These are phyloP conservation scores for Penicillium manginii DNA, from an alignment of 495 filamentous ascomycete species.

Conservation along the genomic window DNA sequence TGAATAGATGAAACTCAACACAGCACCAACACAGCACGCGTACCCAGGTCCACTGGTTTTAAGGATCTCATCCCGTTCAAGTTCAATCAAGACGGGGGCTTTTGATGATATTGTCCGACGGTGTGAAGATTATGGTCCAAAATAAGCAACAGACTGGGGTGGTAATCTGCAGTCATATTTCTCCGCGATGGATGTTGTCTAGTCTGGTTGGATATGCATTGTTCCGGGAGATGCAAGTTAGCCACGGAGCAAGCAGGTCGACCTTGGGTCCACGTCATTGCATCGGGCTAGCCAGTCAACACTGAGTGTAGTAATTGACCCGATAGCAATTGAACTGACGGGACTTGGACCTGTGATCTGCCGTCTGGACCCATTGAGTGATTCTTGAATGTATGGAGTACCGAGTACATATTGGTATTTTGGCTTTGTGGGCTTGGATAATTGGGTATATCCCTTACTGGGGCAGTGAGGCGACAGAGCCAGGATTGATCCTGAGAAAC, in stretches of 20 bases:
- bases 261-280: not conserved
- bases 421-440: conserved; percentile 13
- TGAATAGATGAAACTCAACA: conserved; percentile 2
- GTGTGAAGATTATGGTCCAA: too few species aligned
- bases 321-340: not conserved
- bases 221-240: not conserved
- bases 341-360: not conserved
- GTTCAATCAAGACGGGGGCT: too few species aligned
- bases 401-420: conserved; percentile 10
- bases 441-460: conserved; percentile 4
- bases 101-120: conserved; percentile 11
- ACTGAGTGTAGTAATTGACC: too few species aligned
- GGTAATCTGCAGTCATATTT: not conserved
- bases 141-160: not conserved
- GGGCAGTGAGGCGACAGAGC: not conserved
- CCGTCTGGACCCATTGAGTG: not conserved
- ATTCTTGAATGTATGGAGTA: not conserved
- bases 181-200: conserved; percentile 7
- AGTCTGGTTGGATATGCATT: conserved; percentile 24
- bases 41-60: too few species aligned
- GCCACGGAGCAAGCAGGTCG: not conserved
- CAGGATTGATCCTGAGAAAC: not conserved
- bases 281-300: not conserved
- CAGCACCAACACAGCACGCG: conserved; percentile 6
- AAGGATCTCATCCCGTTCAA: too few species aligned